These are phyloP conservation scores for Cylindrotheca closterium DNA, from an alignment of 108 stramenopile species.

Conservation along the genomic window DNA sequence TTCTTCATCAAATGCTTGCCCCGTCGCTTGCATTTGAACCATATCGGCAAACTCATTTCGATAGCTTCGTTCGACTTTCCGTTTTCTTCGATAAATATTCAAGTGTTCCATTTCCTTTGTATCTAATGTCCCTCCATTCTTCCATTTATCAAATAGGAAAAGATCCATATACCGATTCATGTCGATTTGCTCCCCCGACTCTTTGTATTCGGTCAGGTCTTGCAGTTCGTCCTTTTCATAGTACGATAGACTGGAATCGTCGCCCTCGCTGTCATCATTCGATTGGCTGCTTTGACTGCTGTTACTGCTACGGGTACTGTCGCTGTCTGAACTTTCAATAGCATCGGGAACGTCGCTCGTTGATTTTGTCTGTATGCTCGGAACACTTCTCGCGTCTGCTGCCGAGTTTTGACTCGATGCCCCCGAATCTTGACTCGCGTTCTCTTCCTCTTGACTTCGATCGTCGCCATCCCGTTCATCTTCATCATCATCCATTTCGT, in stretches of 20 bases:
- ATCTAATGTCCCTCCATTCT: slow-evolving; percentile 13
- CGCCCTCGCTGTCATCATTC: too few relatives aligned
- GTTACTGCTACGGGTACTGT: neutral
- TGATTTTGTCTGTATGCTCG: neutral
- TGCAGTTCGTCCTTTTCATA: slow-evolving; percentile 23
- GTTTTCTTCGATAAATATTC: neutral
- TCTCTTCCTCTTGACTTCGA: neutral
- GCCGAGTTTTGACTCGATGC: too few relatives aligned
- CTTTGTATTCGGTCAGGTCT: slow-evolving; percentile 10
- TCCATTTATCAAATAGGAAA: slow-evolving; percentile 26
- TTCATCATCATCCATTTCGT: neutral
- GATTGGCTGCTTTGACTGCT: neutral
- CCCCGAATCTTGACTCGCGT: neutral
- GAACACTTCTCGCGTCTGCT: neutral
- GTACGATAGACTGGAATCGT: slow-evolving; percentile 21
- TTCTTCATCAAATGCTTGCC: slow-evolving; percentile 11
- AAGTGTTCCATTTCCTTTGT: slow-evolving; percentile 13
- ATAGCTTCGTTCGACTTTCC: slow-evolving; percentile 4
- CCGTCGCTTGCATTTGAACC: slow-evolving; percentile 1
- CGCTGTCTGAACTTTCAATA: neutral
- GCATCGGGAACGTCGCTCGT: neutral
- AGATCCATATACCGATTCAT: slow-evolving; percentile 17
- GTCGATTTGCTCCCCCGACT: slow-evolving; percentile 14
- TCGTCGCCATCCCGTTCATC: neutral
- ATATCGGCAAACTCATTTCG: slow-evolving; percentile 9